Evolutionary conservation across 495 filamentous ascomycete species (phyloP).

Genomic region (Penicillium waksmanii): DNA sequence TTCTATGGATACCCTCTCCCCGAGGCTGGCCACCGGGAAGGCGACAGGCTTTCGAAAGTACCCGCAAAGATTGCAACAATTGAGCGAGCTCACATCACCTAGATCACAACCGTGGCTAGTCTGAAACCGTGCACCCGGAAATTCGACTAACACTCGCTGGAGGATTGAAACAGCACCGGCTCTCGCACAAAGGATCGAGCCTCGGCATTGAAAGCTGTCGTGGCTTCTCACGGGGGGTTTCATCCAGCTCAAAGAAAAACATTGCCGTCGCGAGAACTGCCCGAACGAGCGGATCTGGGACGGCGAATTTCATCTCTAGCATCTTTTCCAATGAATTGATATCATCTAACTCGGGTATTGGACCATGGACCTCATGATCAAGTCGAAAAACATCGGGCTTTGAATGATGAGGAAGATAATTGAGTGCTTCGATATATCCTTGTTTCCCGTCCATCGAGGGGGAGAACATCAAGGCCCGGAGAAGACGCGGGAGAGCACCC

Average conservation of each 20-base stretch:
- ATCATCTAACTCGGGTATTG: slow-evolving; percentile 28
- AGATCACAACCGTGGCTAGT: neutral
- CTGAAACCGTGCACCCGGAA: neutral
- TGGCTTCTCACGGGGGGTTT: slow-evolving; percentile 11
- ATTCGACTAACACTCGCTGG: neutral
- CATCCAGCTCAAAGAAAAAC: slow-evolving; percentile 29
- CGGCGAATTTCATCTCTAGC: neutral
- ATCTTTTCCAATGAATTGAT: neutral
- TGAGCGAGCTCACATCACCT: neutral
- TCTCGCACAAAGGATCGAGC: slow-evolving; percentile 17
- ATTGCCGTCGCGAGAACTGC: slow-evolving; percentile 7
- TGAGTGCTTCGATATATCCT: slow-evolving; percentile 25
- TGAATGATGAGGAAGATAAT: slow-evolving; percentile 20
- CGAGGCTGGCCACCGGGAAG: neutral
- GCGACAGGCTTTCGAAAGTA: neutral
- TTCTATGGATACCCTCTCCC: neutral
- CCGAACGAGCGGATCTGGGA: slow-evolving; percentile 4
- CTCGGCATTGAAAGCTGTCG: slow-evolving; percentile 13
- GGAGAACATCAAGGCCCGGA: slow-evolving; percentile 20
- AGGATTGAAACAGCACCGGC: neutral
- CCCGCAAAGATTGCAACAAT: neutral
- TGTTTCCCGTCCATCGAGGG: slow-evolving; percentile 28
- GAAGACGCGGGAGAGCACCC: slow-evolving; percentile 18
- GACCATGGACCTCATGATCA: slow-evolving; percentile 14
- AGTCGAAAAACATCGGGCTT: slow-evolving; percentile 21